These are phyloP conservation scores for Rosellinia necatrix DNA, from an alignment of 2,329 filamentous ascomycete genomes.

Conservation along the genomic window DNA sequence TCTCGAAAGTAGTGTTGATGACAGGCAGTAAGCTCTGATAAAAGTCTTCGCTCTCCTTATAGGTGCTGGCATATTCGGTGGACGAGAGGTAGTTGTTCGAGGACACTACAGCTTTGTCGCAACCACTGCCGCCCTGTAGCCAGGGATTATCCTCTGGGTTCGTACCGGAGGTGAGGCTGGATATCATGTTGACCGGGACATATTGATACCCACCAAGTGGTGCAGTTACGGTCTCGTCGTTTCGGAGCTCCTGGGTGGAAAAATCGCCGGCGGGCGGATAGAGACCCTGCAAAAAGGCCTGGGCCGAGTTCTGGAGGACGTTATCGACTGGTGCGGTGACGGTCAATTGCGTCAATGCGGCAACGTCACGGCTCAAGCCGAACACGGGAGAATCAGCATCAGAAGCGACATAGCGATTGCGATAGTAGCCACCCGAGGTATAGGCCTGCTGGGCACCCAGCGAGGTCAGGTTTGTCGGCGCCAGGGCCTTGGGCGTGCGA, in stretches of 20 bases:
- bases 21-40: slow-evolving; percentile 59
- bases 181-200: slow-evolving; percentile 71
- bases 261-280: slow-evolving; percentile 74
- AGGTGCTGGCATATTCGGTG: slow-evolving; percentile 49
- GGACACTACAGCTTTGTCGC: slow-evolving; percentile 58
- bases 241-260: slow-evolving; percentile 67
- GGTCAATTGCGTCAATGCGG: slow-evolving; percentile 71
- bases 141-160: slow-evolving; percentile 62
- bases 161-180: slow-evolving; percentile 56
- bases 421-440: slow-evolving; percentile 74
- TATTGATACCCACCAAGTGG: slow-evolving; percentile 84
- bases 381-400: slow-evolving; percentile 64
- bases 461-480: slow-evolving; percentile 74
- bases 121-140: slow-evolving; percentile 63
- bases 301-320: slow-evolving; percentile 80
- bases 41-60: slow-evolving; percentile 62
- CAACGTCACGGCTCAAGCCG: slow-evolving; percentile 68
- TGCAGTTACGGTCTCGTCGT: slow-evolving; percentile 67
- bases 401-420: slow-evolving; percentile 71
- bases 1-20: slow-evolving; percentile 56
- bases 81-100: slow-evolving; percentile 60
- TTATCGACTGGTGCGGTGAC: slow-evolving; percentile 74
- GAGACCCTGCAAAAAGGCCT: slow-evolving; percentile 80
- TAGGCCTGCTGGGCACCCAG: slow-evolving; percentile 79
- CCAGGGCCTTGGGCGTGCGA: slow-evolving; percentile 76